Conservation (phyloP, 805 yeast species). For the Yamadazyma paraphyllophila region DNA sequence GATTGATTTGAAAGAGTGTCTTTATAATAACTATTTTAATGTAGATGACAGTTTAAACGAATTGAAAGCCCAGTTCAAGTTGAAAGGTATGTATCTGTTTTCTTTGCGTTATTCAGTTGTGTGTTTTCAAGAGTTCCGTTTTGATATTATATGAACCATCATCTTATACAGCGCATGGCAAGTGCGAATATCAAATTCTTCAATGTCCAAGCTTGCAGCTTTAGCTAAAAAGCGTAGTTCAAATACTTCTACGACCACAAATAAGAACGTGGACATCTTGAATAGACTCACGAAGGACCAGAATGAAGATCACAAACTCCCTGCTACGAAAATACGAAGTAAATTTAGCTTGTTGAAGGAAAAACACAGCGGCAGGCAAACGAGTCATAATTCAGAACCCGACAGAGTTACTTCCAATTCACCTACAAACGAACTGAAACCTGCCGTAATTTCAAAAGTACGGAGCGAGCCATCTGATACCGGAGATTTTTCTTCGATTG, state of each 20-base stretch:
- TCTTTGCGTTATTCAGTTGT: background rate
- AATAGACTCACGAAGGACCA: constrained; percentile 11
- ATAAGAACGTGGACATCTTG: constrained; percentile 19
- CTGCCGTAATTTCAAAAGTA: background rate
- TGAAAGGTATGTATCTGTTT: constrained; percentile 10
- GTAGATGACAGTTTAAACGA: constrained; percentile 51
- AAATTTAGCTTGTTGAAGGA: background rate
- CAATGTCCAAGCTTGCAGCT: constrained; percentile 42
- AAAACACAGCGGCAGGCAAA: background rate
- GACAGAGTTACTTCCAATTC: too few relatives aligned
- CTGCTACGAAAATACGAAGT: constrained; percentile 7
- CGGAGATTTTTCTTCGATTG: background rate
- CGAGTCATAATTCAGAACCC: background rate
- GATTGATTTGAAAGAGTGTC: constrained; percentile 51
- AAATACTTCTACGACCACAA: background rate
- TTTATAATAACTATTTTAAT: constrained; percentile 60
- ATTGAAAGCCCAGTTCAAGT: constrained; percentile 29
- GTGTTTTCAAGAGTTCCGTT: too few relatives aligned
- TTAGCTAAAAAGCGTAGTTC: constrained; percentile 43
- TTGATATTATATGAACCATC: too few relatives aligned
- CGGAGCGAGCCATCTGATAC: background rate
- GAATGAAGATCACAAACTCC: background rate
- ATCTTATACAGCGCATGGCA: too few relatives aligned
- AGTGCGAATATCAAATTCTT: constrained; percentile 1
- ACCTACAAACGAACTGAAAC: background rate